phyloP scores from a whole-genome alignment of 257 asterid species.

The Avicennia marina region DNA sequence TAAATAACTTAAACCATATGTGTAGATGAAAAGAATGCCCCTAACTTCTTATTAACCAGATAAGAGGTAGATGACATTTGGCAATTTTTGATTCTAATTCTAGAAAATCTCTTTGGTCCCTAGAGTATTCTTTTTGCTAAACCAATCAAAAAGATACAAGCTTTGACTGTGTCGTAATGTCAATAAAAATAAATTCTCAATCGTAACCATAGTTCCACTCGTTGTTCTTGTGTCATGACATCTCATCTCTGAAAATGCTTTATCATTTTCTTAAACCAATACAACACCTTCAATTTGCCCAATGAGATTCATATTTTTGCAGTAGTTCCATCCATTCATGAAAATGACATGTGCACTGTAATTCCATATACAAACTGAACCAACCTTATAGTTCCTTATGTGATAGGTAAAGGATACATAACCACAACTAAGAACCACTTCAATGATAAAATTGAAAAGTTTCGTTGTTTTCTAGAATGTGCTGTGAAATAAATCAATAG shows the following conservation, averaged over 20 bases:
- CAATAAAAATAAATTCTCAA: background rate
- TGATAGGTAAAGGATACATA: background rate
- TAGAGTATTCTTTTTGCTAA: background rate
- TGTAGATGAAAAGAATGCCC: background rate
- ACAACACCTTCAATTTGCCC: too few relatives aligned
- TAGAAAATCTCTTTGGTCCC: background rate
- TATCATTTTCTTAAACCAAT: too few relatives aligned
- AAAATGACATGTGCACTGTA: too few relatives aligned
- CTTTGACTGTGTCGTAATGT: constrained; percentile 3
- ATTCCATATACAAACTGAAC: too few relatives aligned
- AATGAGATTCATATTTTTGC: too few relatives aligned
- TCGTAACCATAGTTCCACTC: too few relatives aligned
- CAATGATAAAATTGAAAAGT: background rate
- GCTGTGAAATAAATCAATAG: background rate
- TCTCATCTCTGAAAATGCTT: too few relatives aligned
- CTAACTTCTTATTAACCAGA: background rate
- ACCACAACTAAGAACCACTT: background rate
- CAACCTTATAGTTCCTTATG: background rate
- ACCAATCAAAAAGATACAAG: background rate
- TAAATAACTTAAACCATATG: background rate
- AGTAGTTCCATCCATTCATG: too few relatives aligned
- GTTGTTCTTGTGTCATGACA: too few relatives aligned
- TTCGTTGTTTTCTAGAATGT: background rate
- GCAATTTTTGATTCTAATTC: constrained; percentile 3
- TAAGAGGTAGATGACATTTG: background rate